phyloP scores from a whole-genome alignment of 1,284 basidiomycete species.

The Neotropicomus parvogracilis region DNA sequence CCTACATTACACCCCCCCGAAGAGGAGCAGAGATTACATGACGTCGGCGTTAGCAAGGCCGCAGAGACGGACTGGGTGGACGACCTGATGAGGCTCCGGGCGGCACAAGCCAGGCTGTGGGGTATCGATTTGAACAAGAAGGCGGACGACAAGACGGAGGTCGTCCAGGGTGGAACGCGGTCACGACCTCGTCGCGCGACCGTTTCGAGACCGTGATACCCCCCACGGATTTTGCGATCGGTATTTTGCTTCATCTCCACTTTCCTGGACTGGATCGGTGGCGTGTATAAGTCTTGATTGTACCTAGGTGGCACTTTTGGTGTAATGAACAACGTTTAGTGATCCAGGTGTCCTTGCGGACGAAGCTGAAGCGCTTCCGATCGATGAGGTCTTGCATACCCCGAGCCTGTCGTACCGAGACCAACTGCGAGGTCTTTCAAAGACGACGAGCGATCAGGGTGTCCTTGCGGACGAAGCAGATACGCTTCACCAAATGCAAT shows the following conservation, averaged over 20 bases:
- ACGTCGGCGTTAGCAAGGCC: constrained; percentile 44
- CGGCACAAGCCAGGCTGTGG: constrained; percentile 32
- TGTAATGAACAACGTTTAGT: too few relatives aligned
- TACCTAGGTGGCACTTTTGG: constrained; percentile 4
- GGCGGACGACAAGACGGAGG: constrained; percentile 17
- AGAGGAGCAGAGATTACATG: constrained; percentile 55
- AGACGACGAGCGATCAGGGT: too few relatives aligned
- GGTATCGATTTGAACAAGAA: constrained; percentile 22
- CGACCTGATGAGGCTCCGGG: constrained; percentile 52
- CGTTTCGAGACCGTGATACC: constrained; percentile 18
- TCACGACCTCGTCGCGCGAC: constrained; percentile 28
- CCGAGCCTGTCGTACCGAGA: too few relatives aligned
- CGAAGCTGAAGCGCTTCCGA: too few relatives aligned
- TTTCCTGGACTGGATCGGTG: neutral
- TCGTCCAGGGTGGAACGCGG: constrained; percentile 26
- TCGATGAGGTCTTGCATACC: too few relatives aligned
- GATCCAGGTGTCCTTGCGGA: too few relatives aligned
- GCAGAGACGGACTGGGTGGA: constrained; percentile 63
- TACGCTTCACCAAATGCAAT: too few relatives aligned
- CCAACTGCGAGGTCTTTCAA: too few relatives aligned
- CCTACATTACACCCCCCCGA: constrained; percentile 43
- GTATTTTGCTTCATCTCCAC: constrained; percentile 15
- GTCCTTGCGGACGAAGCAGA: too few relatives aligned
- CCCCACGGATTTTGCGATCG: too few relatives aligned
- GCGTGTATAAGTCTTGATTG: neutral